Percentiles rank a stretch among this genome's conserved stretches.
These are phyloP conservation scores for Pythium plurisporium DNA, from an alignment of 352 stramenopile genomes.

Conservation along the genomic window DNA sequence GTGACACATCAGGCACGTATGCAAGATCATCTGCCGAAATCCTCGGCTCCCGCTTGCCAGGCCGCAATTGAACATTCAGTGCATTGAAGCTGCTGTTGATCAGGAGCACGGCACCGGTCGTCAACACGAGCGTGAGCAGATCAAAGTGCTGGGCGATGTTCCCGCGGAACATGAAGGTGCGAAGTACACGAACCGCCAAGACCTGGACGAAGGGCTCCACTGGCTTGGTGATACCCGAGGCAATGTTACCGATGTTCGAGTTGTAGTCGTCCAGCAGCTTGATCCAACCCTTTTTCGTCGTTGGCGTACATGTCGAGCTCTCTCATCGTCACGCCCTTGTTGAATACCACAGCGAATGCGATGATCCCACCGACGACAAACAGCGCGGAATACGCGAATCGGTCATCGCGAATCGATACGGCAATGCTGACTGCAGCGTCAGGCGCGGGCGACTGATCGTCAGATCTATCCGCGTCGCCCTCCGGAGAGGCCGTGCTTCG, in stretches of 20 bases:
- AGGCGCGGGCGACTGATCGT: too few relatives aligned
- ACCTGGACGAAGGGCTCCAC: conserved; percentile 13
- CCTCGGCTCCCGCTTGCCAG: neutral
- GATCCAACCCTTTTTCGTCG: neutral
- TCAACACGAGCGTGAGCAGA: conserved; percentile 1
- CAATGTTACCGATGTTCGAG: conserved; percentile 18
- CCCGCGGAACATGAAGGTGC: too few relatives aligned
- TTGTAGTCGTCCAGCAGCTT: conserved; percentile 25
- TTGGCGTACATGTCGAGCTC: neutral
- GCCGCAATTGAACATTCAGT: conserved; percentile 10
- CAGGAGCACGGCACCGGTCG: neutral
- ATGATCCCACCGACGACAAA: neutral
- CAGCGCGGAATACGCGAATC: neutral
- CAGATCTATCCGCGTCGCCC: too few relatives aligned
- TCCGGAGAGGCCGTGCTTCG: too few relatives aligned
- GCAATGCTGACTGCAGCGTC: too few relatives aligned
- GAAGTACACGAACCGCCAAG: neutral
- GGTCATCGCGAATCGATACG: neutral
- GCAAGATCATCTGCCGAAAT: neutral
- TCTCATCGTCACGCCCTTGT: conserved; percentile 1
- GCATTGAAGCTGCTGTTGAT: conserved; percentile 10
- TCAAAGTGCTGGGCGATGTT: too few relatives aligned
- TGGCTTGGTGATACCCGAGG: conserved; percentile 12
- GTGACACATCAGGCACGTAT: neutral
- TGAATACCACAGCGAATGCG: neutral